Evolutionary conservation across 2,329 filamentous ascomycete genomes (phyloP), one percentile per base, ranked within the genome.

Genomic region (Sporothrix luriei): DNA sequence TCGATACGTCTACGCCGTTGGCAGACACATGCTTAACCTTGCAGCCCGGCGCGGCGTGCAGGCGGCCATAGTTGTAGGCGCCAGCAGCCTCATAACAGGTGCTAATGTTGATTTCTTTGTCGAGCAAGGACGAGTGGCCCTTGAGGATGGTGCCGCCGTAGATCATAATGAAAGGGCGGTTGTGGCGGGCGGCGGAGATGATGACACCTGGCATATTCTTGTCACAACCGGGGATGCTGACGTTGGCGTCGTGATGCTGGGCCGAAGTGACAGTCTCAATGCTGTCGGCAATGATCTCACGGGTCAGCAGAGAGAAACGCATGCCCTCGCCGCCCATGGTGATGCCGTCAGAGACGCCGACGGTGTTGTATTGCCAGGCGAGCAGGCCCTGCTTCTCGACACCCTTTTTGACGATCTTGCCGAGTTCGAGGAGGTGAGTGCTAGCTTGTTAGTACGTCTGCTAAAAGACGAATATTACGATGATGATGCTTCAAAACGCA

Each of bases 161-260:
- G 71, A 98, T 90, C 93, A 97, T 97, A 77, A 97, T 83, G 62
- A 93, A 95, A 4, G 94, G 94, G 11, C 94, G 87, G 80, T 97
- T 97, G 80, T 96, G 92, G 70, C 94, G 87, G 16, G 92, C 92
- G 76, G 95, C 93, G 0, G 91, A 93, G 90, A 97, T 97, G 73
- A 95, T 84, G 19, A 92, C 90, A 73, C 94, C 94, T 0, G 94
- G 94, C 94, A 97, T 97, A 79, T 97, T 97, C 86, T 97, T 97
- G 82, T 97, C 94, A 78, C 94, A 97, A 13, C 94, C 94, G 0
- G 94, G 93, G 74, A 97, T 94, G 40, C 92, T 89, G 78, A 97
- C 94, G 79, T 94, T 96, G 70, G 93, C 94, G 78, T 97, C 94
- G 79, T 97, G 93, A 75, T 91, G 91, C 78, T 97, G 94, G 5